These are phyloP conservation scores for Isoetes engelmannii DNA, from an alignment of 83 land plant species.

Conservation along the genomic window DNA sequence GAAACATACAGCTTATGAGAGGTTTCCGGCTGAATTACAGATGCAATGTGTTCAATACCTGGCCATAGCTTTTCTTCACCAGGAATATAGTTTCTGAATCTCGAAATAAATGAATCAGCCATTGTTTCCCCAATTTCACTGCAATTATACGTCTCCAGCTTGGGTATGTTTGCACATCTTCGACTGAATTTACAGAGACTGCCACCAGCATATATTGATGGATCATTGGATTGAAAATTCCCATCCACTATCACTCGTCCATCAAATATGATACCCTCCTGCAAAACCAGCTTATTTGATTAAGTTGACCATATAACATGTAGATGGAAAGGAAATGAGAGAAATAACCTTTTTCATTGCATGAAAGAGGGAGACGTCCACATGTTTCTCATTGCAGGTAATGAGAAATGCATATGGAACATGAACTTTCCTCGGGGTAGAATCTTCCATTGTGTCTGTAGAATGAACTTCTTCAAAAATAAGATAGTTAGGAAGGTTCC, in stretches of 20 bases:
- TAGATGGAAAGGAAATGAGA: not conserved
- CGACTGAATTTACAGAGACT: constrained; percentile 23
- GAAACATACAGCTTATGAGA: not conserved
- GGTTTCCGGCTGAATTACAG: not conserved
- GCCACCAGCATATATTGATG: constrained; percentile 21
- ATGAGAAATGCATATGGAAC: constrained; percentile 18
- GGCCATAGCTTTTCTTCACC: constrained; percentile 6
- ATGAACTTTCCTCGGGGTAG: not conserved
- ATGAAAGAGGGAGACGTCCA: constrained; percentile 17
- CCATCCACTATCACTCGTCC: constrained; percentile 31
- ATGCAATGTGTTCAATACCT: not conserved
- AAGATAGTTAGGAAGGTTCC: not conserved
- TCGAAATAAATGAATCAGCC: constrained; percentile 6
- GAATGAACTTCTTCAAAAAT: too few relatives aligned
- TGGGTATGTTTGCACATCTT: constrained; percentile 16
- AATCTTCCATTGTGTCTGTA: too few relatives aligned
- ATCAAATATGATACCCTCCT: constrained; percentile 25
- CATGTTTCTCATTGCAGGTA: constrained; percentile 18
- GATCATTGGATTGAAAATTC: constrained; percentile 26
- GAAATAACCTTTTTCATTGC: constrained; percentile 21
- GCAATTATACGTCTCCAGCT: constrained; percentile 13
- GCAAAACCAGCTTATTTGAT: not conserved
- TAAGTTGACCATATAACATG: not conserved
- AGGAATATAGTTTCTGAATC: constrained; percentile 13
- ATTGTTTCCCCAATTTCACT: constrained; percentile 19